phyloP scores from a whole-genome alignment of 208 protist species.

The Wallacemonas rigidus region DNA sequence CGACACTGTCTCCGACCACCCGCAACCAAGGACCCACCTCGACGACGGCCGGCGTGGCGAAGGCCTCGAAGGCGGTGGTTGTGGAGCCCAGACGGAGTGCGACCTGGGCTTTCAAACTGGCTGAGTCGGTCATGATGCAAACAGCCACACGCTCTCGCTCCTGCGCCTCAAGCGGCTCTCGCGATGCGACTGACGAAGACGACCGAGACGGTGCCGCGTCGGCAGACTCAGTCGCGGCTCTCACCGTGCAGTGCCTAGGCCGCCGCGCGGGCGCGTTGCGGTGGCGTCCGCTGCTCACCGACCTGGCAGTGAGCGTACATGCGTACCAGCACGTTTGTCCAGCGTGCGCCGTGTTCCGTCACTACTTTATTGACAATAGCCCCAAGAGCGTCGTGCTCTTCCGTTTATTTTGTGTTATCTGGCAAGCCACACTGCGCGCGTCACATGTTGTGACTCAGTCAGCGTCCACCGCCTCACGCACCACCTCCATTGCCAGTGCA shows the following conservation, averaged over 20 bases:
- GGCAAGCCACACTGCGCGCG: conserved; percentile 24
- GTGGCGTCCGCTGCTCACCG: conserved; percentile 44
- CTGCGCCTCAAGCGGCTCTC: not conserved
- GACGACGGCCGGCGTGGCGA: not conserved
- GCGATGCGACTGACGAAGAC: not conserved
- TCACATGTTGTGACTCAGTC: conserved; percentile 28
- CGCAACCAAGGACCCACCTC: too few relatives aligned
- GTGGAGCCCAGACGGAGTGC: conserved; percentile 15
- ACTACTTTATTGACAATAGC: conserved; percentile 46
- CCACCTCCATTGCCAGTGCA: not conserved
- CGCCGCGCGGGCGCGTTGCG: conserved; percentile 42
- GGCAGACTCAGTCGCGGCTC: conserved; percentile 33
- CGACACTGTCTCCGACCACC: too few relatives aligned
- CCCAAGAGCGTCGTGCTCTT: conserved; percentile 32
- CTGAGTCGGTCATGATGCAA: conserved; percentile 29
- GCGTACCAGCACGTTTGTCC: conserved; percentile 39
- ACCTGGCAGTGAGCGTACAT: conserved; percentile 41
- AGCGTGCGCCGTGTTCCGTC: conserved; percentile 39
- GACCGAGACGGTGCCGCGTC: not conserved
- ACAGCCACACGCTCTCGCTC: conserved; percentile 23
- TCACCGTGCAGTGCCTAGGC: conserved; percentile 32
- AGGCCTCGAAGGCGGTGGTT: not conserved
- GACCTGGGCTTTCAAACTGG: conserved; percentile 35
- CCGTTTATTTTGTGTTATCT: conserved; percentile 35
- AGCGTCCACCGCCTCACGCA: not conserved